phyloP scores from a whole-genome alignment of 1,284 basidiomycete species.

The Lentinula novae-zelandiae region DNA sequence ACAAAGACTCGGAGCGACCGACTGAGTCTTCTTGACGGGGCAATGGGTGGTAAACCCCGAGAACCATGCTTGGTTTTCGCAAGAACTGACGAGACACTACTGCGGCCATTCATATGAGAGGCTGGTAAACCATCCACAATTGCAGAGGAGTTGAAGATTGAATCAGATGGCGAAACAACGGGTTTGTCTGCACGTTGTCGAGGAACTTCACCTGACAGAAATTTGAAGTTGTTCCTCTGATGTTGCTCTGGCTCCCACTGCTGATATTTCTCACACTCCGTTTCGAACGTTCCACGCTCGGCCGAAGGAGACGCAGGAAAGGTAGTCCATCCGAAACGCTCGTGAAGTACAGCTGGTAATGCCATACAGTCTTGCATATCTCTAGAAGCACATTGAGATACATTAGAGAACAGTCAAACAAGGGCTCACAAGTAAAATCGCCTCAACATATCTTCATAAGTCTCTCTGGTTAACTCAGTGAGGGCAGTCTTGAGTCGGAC shows the following conservation, averaged over 20 bases:
- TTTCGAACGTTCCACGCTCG: slow-evolving; percentile 52
- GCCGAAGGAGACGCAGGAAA: slow-evolving; percentile 32
- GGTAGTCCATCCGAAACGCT: slow-evolving; percentile 44
- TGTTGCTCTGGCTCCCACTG: slow-evolving; percentile 34
- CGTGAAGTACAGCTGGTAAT: slow-evolving; percentile 39
- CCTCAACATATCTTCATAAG: slow-evolving; percentile 52
- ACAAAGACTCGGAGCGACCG: slow-evolving; percentile 54
- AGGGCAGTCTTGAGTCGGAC: slow-evolving; percentile 33
- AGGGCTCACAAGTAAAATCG: slow-evolving; percentile 57
- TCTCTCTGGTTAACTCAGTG: slow-evolving; percentile 46
- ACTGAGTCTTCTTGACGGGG: slow-evolving; percentile 36
- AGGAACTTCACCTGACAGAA: slow-evolving; percentile 1
- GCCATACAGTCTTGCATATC: slow-evolving; percentile 61
- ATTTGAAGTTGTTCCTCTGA: neutral
- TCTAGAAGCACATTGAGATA: slow-evolving; percentile 28
- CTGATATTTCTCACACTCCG: slow-evolving; percentile 51
- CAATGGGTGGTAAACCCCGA: neutral
- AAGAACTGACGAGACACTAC: neutral
- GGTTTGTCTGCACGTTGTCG: slow-evolving; percentile 6
- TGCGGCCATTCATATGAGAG: neutral
- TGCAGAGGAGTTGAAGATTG: neutral
- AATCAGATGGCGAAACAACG: neutral
- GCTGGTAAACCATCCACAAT: slow-evolving; percentile 1
- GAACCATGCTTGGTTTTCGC: neutral
- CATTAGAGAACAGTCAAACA: neutral